Percentiles rank a stretch among this genome's conserved stretches.
Conservation (phyloP, 306 rosid genomes). For the Gleditsia sinensis region DNA sequence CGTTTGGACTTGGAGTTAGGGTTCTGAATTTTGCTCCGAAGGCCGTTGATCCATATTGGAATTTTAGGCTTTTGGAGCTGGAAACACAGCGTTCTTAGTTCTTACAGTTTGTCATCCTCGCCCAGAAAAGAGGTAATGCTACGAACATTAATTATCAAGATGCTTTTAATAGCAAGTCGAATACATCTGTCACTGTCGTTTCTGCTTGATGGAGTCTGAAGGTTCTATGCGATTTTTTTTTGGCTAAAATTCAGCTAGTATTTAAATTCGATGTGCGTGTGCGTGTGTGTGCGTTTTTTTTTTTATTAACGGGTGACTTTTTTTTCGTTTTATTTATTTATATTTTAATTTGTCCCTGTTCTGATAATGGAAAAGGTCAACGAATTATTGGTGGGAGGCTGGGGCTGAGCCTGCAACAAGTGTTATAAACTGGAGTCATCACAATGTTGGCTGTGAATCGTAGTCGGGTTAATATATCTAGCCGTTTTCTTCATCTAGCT, state of each 20-base stretch:
- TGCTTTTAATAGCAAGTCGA: not conserved
- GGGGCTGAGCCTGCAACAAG: conserved; percentile 47
- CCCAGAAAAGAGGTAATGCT: conserved; percentile 34
- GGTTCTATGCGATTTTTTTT: conserved; percentile 33
- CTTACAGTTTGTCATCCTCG: conserved; percentile 25
- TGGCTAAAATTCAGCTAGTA: conserved; percentile 13
- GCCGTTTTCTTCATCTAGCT: conserved; percentile 71
- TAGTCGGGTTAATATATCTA: conserved; percentile 45
- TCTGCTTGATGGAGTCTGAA: conserved; percentile 38
- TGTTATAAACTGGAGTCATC: conserved; percentile 62
- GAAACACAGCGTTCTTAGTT: not conserved
- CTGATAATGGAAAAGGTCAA: conserved; percentile 61
- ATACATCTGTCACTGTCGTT: conserved; percentile 17
- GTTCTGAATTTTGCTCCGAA: conserved; percentile 27
- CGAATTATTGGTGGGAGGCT: conserved; percentile 51
- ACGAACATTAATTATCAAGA: not conserved
- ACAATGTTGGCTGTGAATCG: conserved; percentile 73
- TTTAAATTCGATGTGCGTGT: not conserved
- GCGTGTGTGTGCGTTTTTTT: not conserved
- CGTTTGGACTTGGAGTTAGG: conserved; percentile 12
- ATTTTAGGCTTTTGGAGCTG: conserved; percentile 28
- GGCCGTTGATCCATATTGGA: conserved; percentile 23
- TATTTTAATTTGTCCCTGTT: not conserved
- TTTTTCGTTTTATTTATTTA: not conserved
- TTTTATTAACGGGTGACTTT: not conserved